These are phyloP conservation scores for Penicillium chermesinum DNA, from an alignment of 495 filamentous ascomycete species.

Conservation along the genomic window DNA sequence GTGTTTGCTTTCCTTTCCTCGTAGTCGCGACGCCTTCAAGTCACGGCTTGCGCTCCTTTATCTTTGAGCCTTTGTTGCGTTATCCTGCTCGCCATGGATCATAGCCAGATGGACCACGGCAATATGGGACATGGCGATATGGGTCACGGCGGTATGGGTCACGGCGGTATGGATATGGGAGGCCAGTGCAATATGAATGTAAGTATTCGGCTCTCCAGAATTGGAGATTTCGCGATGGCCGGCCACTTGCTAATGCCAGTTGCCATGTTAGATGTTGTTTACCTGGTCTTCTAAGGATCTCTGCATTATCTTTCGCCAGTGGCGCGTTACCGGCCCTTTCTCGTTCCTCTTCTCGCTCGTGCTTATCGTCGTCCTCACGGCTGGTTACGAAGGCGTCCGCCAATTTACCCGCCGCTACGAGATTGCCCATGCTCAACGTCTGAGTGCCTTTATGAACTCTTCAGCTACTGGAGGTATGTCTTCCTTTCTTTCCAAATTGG, in stretches of 20 bases:
- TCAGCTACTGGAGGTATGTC: constrained; percentile 46
- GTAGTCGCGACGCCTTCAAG: background rate
- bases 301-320: constrained; percentile 90
- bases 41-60: background rate
- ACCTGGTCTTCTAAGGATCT: constrained; percentile 90
- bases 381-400: constrained; percentile 86
- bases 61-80: background rate
- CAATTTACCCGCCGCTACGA: constrained; percentile 74
- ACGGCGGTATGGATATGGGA: constrained; percentile 57
- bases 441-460: constrained; percentile 40
- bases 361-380: constrained; percentile 73
- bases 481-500: constrained; percentile 24
- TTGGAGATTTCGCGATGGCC: constrained; percentile 1
- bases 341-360: constrained; percentile 76
- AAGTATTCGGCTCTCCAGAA: constrained; percentile 18
- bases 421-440: constrained; percentile 43
- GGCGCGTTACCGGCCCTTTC: constrained; percentile 70
- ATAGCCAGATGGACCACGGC: constrained; percentile 36
- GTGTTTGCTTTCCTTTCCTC: constrained; percentile 10
- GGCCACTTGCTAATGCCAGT: background rate
- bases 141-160: constrained; percentile 40
- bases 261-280: constrained; percentile 77
- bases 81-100: constrained; percentile 14
- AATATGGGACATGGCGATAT: constrained; percentile 36
- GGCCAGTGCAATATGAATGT: constrained; percentile 82